Conservation (phyloP, 768 basidiomycete genomes). For the Podaxis sp. region DNA sequence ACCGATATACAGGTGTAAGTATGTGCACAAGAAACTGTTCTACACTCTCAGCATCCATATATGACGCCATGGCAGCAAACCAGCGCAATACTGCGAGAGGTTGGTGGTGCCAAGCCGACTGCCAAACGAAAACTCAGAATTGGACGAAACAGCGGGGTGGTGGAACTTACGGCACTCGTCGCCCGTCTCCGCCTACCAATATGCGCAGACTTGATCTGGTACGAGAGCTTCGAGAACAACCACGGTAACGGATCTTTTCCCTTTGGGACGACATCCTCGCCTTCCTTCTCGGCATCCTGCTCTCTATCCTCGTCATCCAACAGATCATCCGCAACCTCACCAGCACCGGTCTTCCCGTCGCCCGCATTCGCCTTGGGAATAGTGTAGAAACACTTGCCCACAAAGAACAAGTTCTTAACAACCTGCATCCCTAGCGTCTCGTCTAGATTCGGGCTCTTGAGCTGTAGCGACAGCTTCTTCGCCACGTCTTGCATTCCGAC, state of each 20-base stretch:
- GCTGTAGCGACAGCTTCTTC: constrained; percentile 66
- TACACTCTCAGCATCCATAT: constrained; percentile 55
- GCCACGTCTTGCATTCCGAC: constrained; percentile 65
- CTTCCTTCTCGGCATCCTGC: constrained; percentile 18
- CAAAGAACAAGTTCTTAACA: constrained; percentile 89
- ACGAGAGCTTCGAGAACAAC: constrained; percentile 93
- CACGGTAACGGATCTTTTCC: constrained; percentile 55
- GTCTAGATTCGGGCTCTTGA: constrained; percentile 79
- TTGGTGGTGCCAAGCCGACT: constrained; percentile 84
- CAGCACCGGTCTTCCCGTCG: constrained; percentile 21
- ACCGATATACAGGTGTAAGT: constrained; percentile 79
- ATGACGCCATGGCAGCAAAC: constrained; percentile 88
- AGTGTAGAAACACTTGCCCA: constrained; percentile 79
- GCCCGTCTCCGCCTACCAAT: constrained; percentile 61
- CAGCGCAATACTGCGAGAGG: constrained; percentile 79
- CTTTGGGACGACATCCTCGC: constrained; percentile 12
- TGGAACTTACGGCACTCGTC: constrained; percentile 35
- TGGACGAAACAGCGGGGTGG: neutral
- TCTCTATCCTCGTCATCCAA: constrained; percentile 21
- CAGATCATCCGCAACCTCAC: constrained; percentile 26
- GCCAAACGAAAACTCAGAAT: constrained; percentile 11
- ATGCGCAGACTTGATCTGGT: constrained; percentile 74
- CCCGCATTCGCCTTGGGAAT: constrained; percentile 21
- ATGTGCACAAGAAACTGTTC: constrained; percentile 80
- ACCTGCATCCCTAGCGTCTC: constrained; percentile 72